These are phyloP conservation scores for Ophiostoma perfectum DNA, from an alignment of 2,329 filamentous ascomycete species.

Conservation along the genomic window DNA sequence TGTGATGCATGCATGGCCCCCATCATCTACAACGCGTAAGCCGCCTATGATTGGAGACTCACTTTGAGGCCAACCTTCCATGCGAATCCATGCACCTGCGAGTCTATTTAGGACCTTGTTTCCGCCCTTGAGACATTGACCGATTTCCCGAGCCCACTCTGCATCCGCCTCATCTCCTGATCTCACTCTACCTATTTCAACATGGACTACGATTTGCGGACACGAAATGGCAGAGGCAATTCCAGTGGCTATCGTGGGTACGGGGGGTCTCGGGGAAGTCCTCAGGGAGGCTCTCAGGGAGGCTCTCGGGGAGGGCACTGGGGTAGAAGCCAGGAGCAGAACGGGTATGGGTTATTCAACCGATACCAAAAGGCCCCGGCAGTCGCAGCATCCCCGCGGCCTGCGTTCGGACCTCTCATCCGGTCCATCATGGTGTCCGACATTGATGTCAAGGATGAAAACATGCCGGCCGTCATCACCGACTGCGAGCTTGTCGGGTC, in stretches of 20 bases:
- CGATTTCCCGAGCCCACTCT: neutral
- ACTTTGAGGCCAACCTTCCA: constrained; percentile 8
- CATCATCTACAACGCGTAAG: neutral
- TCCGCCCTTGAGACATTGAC: neutral
- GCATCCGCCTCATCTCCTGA: neutral
- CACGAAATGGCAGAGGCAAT: neutral
- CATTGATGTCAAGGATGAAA: constrained; percentile 21
- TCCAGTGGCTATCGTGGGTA: neutral
- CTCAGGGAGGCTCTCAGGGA: no score
- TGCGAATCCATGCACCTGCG: neutral
- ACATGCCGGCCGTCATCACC: constrained; percentile 26
- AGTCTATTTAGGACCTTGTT: neutral
- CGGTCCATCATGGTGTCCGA: constrained; percentile 21
- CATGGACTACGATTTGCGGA: no score
- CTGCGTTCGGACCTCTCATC: constrained; percentile 28
- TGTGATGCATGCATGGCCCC: neutral
- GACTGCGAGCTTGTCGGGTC: constrained; percentile 32
- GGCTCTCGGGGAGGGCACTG: neutral
- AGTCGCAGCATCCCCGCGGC: constrained; percentile 16
- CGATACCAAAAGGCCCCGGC: neutral
- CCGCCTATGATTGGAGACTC: neutral
- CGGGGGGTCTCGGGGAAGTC: no score
- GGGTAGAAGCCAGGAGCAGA: neutral
- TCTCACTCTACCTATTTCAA: no score
- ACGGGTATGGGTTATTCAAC: no score